These are phyloP conservation scores for Aspergillus unguis DNA, from an alignment of 2,329 filamentous ascomycete genomes.

Conservation along the genomic window DNA sequence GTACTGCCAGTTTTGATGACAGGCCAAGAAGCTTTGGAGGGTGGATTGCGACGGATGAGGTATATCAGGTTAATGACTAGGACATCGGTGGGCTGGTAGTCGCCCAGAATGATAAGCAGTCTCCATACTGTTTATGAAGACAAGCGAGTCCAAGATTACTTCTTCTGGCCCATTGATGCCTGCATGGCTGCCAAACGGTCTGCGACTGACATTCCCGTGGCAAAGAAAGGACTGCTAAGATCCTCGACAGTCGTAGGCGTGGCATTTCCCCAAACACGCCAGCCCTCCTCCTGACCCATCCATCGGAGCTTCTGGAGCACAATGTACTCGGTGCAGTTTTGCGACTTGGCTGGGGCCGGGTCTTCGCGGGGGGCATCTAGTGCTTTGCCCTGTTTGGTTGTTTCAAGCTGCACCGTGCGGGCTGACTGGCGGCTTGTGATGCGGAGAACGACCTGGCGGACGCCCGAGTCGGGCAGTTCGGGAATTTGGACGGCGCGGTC, in stretches of 20 bases:
- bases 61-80: not conserved
- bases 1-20: too few species aligned
- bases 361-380: not conserved
- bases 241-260: slow-evolving; percentile 42
- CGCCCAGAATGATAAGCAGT: not conserved
- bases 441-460: slow-evolving; percentile 39
- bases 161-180: slow-evolving; percentile 18
- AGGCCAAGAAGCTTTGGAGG: too few species aligned
- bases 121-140: not conserved
- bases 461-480: slow-evolving; percentile 36
- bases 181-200: slow-evolving; percentile 36
- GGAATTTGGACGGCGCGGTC: slow-evolving; percentile 44
- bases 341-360: slow-evolving; percentile 32
- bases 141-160: slow-evolving; percentile 6
- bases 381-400: not conserved
- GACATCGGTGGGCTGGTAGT: not conserved
- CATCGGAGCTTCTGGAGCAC: slow-evolving; percentile 49
- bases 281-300: slow-evolving; percentile 41
- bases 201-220: slow-evolving; percentile 30
- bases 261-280: slow-evolving; percentile 51
- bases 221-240: slow-evolving; percentile 37
- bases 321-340: slow-evolving; percentile 49
- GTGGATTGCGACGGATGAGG: too few species aligned
- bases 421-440: slow-evolving; percentile 40
- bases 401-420: slow-evolving; percentile 17